Evolutionary conservation across 1,284 basidiomycete species (phyloP), one percentile per base, ranked within the genome.

Genomic region (Tranzscheliella williamsii): DNA sequence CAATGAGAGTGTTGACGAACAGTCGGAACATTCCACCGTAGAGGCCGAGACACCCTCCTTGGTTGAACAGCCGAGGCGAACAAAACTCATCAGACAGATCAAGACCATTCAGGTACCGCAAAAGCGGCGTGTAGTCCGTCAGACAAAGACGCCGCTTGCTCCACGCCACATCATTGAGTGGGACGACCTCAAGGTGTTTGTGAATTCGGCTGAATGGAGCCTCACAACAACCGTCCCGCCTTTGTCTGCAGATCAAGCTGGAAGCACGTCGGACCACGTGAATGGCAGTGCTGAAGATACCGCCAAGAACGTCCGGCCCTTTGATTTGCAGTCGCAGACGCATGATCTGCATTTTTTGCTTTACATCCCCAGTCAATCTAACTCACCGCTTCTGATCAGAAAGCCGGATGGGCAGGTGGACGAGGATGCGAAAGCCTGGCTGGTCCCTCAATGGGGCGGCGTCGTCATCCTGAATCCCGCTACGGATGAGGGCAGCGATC

Each of bases 151-250:
- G 11, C 36, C 42, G 1, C 24, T 49, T 6, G 53, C 44, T 8
- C 38, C 42, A 15, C 47, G 48, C 1, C 47, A 50, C 31, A 43
- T 71, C 4, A 41, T 73, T 34, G 65, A 69, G 31, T 60, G 53
- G 53, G 70, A 75, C 31, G 66, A 76, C 32, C 53, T 74, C 26
- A 55, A 72, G 35, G 69, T 74, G n/a, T 98, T 98, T 71, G 83
- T 98, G 44, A 98, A 98, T 72, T 91, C 91, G 3, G 93, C 91
- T 13, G 88, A 92, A 73, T 98, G 94, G 94, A 89, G 86, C 13
- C 78, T 98, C 24, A 47, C 54, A 13, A 49, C 64, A 1, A 64
- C 61, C 9, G 61, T 58, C 2, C 54, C 55, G 4, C 61, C 61
- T 11, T n/a, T n/a, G n/a, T n/a, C n/a, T n/a, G n/a, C n/a, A n/a